Evolutionary conservation across 352 stramenopile genomes (phyloP).

Genomic region (Globisporangium megalacanthum): DNA sequence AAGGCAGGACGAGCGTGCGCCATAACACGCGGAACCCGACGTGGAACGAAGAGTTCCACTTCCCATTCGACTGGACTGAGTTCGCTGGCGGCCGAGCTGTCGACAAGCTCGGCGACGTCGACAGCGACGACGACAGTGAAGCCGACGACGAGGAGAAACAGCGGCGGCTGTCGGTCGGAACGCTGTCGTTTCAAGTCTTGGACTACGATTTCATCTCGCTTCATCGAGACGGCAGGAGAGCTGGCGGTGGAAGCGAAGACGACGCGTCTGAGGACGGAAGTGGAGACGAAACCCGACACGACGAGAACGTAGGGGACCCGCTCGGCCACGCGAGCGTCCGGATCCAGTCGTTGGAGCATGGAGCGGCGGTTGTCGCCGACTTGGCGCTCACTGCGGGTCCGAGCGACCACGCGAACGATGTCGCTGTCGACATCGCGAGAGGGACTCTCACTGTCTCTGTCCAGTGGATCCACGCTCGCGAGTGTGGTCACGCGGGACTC

Average conservation of each 20-base stretch:
- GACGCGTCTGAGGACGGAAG: constrained; percentile 9
- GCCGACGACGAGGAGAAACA: constrained; percentile 4
- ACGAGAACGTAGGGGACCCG: constrained; percentile 26
- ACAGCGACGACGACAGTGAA: constrained; percentile 13
- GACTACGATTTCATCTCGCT: constrained; percentile 37
- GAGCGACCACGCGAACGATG: neutral
- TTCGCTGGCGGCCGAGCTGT: neutral
- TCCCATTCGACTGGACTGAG: constrained; percentile 17
- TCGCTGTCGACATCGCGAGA: constrained; percentile 22
- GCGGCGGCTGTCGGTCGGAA: neutral
- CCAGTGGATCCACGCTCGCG: constrained; percentile 42
- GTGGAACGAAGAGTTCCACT: constrained; percentile 72
- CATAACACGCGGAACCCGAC: constrained; percentile 47
- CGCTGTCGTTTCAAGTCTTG: constrained; percentile 19
- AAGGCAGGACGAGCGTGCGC: constrained; percentile 44
- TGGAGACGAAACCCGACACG: neutral
- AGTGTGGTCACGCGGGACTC: neutral
- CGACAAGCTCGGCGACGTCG: neutral
- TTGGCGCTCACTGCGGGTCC: constrained; percentile 18
- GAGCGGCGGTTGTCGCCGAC: constrained; percentile 32
- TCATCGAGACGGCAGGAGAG: constrained; percentile 4
- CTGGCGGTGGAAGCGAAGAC: neutral
- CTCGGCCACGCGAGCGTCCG: constrained; percentile 34
- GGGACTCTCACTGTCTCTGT: constrained; percentile 45
- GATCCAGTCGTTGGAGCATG: constrained; percentile 40